Evolutionary conservation across 2,329 filamentous ascomycete species (phyloP), one percentile per base, ranked within the genome.

Genomic region (Fusarium sp.): DNA sequence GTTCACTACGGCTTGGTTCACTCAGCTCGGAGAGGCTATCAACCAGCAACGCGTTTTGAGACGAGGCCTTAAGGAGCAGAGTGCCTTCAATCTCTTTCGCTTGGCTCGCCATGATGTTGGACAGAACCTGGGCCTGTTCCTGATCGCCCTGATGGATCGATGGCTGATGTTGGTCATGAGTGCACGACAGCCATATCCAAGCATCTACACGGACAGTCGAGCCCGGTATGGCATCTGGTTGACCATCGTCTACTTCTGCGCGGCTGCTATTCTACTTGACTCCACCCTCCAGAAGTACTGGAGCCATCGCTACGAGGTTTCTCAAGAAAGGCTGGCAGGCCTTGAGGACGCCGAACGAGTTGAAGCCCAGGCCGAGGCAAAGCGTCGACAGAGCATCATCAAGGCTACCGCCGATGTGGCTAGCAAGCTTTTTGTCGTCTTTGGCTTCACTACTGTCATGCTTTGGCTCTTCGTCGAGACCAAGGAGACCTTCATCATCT

Each of bases 151-250:
- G 2, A 66, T 75, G 71, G 72, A 75, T 37, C 72, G 72, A 4
- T 75, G 72, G 72, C 60, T 75, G 14, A 75, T 75, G 72, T 68
- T 75, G 45, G 66, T 65, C 1, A 67, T 68, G 69, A 75, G 72
- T 47, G 72, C 72, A 4, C 54, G 71, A 8, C 52, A 65, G 9
- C 71, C 72, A 6, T 75, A 75, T 6, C 66, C 69, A 3, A 70
- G 69, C 50, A 75, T 75, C 20, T 75, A 75, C 54, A 65, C 64
- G 3, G 72, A 74, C 59, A 43, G 57, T 2, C 63, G 72, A 7
- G 63, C 66, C 3, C 58, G 72, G 4, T 75, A 74, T 43, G 71
- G 71, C 15, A 65, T 75, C 9, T 75, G 72, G 25, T 33, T 75
- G 3, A 56, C 58, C n/a, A 75, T 75, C 9, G 66, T 73, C 10